Percentiles rank a stretch among this genome's conserved stretches.
Conservation (phyloP, 352 stramenopile genomes). For the Phytophthora tubulina region DNA sequence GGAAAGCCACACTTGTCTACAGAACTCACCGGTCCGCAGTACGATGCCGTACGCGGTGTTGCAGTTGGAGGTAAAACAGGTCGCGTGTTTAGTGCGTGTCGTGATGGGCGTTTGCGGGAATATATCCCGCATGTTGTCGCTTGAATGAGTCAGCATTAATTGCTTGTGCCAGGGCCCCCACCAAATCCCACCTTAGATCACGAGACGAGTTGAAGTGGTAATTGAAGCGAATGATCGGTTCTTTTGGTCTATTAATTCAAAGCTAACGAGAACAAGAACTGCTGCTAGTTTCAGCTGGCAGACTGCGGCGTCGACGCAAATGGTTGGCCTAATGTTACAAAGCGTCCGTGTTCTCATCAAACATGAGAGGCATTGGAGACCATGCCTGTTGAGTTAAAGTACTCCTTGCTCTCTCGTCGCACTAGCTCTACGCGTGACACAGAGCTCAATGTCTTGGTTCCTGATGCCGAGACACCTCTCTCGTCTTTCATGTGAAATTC, state of each 20-base stretch:
- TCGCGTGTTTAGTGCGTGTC: constrained; percentile 64
- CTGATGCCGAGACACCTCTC: constrained; percentile 28
- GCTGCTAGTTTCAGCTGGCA: constrained; percentile 32
- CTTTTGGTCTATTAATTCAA: constrained; percentile 45
- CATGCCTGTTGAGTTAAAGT: constrained; percentile 33
- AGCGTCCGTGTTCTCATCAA: constrained; percentile 39
- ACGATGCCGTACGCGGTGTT: constrained; percentile 73
- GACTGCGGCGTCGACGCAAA: constrained; percentile 18
- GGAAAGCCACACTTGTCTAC: constrained; percentile 38
- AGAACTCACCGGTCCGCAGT: constrained; percentile 69
- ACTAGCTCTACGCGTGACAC: constrained; percentile 52
- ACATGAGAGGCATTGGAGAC: constrained; percentile 41
- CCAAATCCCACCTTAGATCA: constrained; percentile 5
- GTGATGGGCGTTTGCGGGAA: constrained; percentile 72
- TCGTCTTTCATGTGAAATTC: constrained; percentile 52
- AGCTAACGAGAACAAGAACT: constrained; percentile 33
- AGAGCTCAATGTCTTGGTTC: constrained; percentile 35
- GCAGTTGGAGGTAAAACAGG: constrained; percentile 44
- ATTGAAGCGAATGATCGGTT: constrained; percentile 3
- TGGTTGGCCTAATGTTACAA: constrained; percentile 48
- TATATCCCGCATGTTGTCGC: constrained; percentile 64
- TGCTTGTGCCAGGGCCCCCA: background rate
- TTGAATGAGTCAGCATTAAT: constrained; percentile 17
- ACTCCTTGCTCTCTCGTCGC: constrained; percentile 74
- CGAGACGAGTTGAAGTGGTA: background rate